These are phyloP conservation scores for Neonectria neomacrospora DNA, from an alignment of 2,329 filamentous ascomycete species.

Conservation along the genomic window DNA sequence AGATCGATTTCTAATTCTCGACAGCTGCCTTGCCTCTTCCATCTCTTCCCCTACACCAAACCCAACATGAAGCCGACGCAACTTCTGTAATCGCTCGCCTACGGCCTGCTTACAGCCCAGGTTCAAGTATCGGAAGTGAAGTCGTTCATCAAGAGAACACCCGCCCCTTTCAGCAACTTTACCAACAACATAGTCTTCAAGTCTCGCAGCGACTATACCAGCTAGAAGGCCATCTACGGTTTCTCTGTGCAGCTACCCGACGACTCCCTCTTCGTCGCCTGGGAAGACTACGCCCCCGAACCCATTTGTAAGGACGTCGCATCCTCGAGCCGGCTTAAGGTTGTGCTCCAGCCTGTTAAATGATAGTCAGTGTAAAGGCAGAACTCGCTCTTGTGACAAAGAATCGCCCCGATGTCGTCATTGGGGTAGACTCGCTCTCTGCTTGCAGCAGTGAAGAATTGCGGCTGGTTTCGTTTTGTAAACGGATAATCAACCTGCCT, in stretches of 20 bases:
- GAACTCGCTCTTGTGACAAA: no score
- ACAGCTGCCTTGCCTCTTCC: no score
- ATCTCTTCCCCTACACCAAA: background rate
- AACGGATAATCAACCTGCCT: no score
- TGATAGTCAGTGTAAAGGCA: no score
- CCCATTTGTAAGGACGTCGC: slow-evolving; percentile 37
- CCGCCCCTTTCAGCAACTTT: background rate
- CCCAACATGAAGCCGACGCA: background rate
- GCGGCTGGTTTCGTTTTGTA: no score
- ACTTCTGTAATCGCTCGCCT: background rate
- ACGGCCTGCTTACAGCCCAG: background rate
- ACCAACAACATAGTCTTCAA: background rate
- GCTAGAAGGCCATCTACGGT: background rate
- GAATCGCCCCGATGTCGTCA: no score
- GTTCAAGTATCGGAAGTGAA: background rate
- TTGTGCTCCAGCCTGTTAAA: no score
- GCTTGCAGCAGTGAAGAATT: no score
- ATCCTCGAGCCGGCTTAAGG: no score
- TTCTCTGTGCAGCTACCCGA: background rate
- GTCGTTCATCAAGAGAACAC: background rate
- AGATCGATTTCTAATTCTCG: background rate
- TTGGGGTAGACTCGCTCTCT: no score
- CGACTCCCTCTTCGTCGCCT: background rate
- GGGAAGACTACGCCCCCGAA: background rate
- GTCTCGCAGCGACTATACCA: background rate